Evolutionary conservation across 148 eudicot genomes (phyloP).

Genomic region (Fagopyrum tataricum): DNA sequence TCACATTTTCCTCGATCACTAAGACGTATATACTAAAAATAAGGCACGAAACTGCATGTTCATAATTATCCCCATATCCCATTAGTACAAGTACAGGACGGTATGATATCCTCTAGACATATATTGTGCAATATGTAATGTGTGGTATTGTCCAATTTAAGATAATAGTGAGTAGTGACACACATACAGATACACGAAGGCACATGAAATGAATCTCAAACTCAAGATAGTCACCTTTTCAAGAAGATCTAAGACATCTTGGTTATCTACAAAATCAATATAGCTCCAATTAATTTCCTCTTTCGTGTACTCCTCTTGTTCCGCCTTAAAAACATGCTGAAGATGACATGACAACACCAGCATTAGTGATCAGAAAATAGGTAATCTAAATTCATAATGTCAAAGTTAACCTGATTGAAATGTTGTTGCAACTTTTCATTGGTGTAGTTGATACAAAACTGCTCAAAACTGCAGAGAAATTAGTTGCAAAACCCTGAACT

Average conservation of each 20-base stretch:
- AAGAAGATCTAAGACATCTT: constrained; percentile 95
- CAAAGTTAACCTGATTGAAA: constrained; percentile 75
- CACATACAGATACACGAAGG: too few species aligned
- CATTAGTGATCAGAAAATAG: constrained; percentile 5
- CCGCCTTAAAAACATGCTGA: constrained; percentile 98
- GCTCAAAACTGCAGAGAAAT: constrained; percentile 76
- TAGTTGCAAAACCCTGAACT: constrained; percentile 14
- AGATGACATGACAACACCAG: constrained; percentile 24
- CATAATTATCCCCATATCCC: neutral
- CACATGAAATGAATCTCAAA: neutral
- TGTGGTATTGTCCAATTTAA: too few species aligned
- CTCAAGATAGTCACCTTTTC: constrained; percentile 61
- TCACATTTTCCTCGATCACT: neutral
- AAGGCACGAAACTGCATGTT: neutral
- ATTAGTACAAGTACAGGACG: neutral
- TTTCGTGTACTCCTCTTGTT: constrained; percentile 89
- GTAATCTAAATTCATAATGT: neutral
- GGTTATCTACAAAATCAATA: constrained; percentile 94
- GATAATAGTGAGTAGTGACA: neutral
- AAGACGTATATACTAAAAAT: too few species aligned
- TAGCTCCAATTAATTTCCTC: constrained; percentile 97
- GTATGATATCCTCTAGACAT: neutral
- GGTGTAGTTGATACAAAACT: constrained; percentile 95
- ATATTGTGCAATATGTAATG: neutral
- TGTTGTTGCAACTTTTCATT: constrained; percentile 98